Base-by-base conservation (phyloP, 257 asterid genomes). In the Knoxia roxburghii region DNA sequence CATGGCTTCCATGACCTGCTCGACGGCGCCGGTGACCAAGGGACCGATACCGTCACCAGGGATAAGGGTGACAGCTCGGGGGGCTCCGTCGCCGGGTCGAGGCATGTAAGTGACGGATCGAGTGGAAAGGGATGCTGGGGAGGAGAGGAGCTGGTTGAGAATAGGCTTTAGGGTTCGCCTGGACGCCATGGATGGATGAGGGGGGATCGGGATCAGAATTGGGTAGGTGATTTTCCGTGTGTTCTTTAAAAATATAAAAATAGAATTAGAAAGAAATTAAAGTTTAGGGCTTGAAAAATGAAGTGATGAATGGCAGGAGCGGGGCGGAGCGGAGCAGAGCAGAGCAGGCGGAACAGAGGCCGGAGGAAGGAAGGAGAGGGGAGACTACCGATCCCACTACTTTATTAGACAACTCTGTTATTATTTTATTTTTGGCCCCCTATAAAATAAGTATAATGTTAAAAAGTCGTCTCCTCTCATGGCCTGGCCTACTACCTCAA, bases 1-100 rank as follows among this genome's bases (percentile, higher is more conserved):
- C 95, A 90, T 86, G 65, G 96, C 95, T 61, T 85, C 97, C 97
- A 93, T 93, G 14, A 90, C 89, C 81, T 90, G 99, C 81, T 88
- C 96, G 62, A 90, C 99, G 5, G 97, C 95, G 39, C 92, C 97
- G 11, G 97, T 90, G 10, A 94, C 97, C 17, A 88, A 85, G 15
- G 99, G 97, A 0, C 99, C 99, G 55, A 94, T 86, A 23, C 99
- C 99, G 67, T 94, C 97, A 0, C 99, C 99, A 2, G 97, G 95
- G 27, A 94, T 88, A 29, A 94, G 85, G 1, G 99, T 94, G 6
- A 90, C 96, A 21, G 90, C 70, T 7, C 96, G 84, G 9, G 97
- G 96, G 15, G 87, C 74, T 17, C 98, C 98, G 48, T 92, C 98
- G 0, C 97, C 98, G 39, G 98, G 97, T 7, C 98, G 87, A 65